Base-by-base conservation (phyloP, 768 basidiomycete species). In the Dendrothele bispora region DNA sequence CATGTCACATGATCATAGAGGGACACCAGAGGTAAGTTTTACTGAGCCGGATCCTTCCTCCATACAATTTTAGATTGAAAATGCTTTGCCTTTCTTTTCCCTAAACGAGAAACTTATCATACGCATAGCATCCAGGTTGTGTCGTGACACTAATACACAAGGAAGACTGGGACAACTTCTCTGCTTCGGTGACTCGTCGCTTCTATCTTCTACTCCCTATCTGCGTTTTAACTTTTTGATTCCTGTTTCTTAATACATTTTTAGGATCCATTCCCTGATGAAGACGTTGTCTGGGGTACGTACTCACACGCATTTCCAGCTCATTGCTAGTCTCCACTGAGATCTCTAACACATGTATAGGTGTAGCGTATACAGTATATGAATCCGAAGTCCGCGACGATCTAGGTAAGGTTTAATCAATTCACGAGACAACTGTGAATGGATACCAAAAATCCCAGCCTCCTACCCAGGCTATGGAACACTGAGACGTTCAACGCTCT, bases 1-100 rank as follows among this genome's bases (percentile, higher is more conserved):
- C n/a, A n/a, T 82, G 60, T 95, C 91, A 47, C 89, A 92, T 61
- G 94, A 98, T 60, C 94, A 98, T 65, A 78, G 94, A 10, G 94
- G 94, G 17, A 95, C 92, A 0, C 88, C 84, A 2, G 86, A 92
- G 71, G 86, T 88, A 30, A 17, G 35, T 29, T 51, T 24, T 24
- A 42, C 29, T n/a, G n/a, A n/a, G n/a, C n/a, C n/a, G n/a, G n/a
- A n/a, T n/a, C n/a, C n/a, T n/a, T n/a, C n/a, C n/a, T n/a, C n/a
- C 17, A 29, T 25, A 8, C 24, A 12, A 38, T 7, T 18, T 18
- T n/a, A 38, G 7, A 8, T 20, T 17, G 21, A 8, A 8, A 8
- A 38, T n/a, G 7, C 36, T 7, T 38, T 15, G 36, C 3, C 15
- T 20, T 28, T 17, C 36, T 39, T 27, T 7, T 41, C 12, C 7